Evolutionary conservation across 2,329 filamentous ascomycete genomes (phyloP).

Genomic region (Byssochlamys sp.): DNA sequence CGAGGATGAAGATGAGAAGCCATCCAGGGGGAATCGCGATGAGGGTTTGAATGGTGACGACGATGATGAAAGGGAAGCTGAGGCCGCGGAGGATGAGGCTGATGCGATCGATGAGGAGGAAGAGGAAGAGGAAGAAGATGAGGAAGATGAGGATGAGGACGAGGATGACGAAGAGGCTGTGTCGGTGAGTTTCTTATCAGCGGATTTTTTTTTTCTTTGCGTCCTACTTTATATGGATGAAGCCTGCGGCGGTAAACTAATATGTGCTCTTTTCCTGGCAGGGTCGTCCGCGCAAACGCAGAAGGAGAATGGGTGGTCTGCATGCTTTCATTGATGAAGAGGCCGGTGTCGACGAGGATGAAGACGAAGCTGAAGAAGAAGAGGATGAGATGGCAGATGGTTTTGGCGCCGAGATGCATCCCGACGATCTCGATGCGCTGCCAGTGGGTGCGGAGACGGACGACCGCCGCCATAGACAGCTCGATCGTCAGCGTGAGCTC

Average conservation of each 20-base stretch:
- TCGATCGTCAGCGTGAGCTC: conserved; percentile 82
- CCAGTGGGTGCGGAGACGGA: conserved; percentile 69
- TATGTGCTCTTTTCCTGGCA: conserved; percentile 19
- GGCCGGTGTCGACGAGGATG: conserved; percentile 90
- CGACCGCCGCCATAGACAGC: conserved; percentile 83
- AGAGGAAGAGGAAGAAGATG: conserved; percentile 44
- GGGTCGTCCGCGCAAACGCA: conserved; percentile 69
- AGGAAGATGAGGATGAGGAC: conserved; percentile 41
- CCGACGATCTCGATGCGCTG: conserved; percentile 73
- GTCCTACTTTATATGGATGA: not conserved
- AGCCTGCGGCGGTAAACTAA: not conserved
- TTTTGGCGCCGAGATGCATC: conserved; percentile 81
- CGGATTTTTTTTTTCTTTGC: not conserved
- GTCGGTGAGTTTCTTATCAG: conserved; percentile 27
- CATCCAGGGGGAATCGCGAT: conserved; percentile 23
- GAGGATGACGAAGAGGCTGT: conserved; percentile 49
- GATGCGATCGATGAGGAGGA: conserved; percentile 34
- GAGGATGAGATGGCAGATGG: conserved; percentile 76
- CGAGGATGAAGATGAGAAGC: conserved; percentile 29
- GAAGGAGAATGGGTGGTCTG: conserved; percentile 56
- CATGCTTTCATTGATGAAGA: conserved; percentile 94
- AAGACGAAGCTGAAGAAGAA: conserved; percentile 80
- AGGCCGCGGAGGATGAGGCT: conserved; percentile 35
- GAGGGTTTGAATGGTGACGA: conserved; percentile 30
- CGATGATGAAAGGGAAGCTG: conserved; percentile 53